Evolutionary conservation across 192 early-diverging fungal species (phyloP).

Genomic region (Mortierella alpina): DNA sequence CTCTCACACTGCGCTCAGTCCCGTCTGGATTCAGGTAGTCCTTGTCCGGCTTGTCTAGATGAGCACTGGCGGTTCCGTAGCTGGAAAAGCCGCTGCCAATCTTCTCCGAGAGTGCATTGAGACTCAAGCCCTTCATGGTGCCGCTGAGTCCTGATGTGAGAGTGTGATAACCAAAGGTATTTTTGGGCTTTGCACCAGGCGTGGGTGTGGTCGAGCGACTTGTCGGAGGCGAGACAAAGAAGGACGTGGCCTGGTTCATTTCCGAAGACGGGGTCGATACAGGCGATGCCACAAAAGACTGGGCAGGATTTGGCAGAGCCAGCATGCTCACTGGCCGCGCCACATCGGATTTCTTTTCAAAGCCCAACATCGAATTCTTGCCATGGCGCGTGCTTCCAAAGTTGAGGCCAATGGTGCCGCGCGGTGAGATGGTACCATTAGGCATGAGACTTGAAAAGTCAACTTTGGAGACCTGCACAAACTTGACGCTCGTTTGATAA

Average conservation of each 20-base stretch:
- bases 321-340: constrained; percentile 44
- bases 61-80: constrained; percentile 18
- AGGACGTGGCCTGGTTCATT: constrained; percentile 5
- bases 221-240: constrained; percentile 20
- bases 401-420: constrained; percentile 33
- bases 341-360: constrained; percentile 3
- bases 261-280: constrained; percentile 3
- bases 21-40: constrained; percentile 9
- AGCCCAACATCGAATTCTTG: constrained; percentile 20
- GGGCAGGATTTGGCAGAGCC: constrained; percentile 33
- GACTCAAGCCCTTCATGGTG: constrained; percentile 50
- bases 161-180: constrained; percentile 37
- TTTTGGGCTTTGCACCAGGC: constrained; percentile 30
- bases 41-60: constrained; percentile 27
- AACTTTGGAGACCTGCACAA: constrained; percentile 22
- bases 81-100: constrained; percentile 45
- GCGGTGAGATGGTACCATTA: constrained; percentile 35
- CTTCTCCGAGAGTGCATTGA: constrained; percentile 48
- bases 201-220: constrained; percentile 42
- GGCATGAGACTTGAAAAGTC: constrained; percentile 41
- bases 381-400: constrained; percentile 25
- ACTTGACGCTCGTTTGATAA: constrained; percentile 39
- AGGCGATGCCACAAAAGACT: constrained; percentile 11
- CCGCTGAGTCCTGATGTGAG: constrained; percentile 43
- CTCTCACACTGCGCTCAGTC: constrained; percentile 8